Evolutionary conservation across 2,329 filamentous ascomycete species (phyloP).

Genomic region (Fusarium veterinarium): DNA sequence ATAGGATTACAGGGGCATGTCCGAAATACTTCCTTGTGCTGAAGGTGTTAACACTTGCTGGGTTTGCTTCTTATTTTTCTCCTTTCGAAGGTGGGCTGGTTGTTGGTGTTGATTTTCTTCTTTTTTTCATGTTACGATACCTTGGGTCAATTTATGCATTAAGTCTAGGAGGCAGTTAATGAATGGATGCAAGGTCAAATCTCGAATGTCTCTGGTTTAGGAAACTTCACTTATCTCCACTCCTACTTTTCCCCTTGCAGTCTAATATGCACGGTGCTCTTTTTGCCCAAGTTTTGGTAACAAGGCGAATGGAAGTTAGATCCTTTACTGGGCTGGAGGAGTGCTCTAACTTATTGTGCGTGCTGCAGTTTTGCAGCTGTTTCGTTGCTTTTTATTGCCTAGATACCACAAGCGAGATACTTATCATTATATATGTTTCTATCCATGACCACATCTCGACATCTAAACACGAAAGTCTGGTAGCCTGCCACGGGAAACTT

Average conservation of each 20-base stretch:
- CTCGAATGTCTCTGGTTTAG: slow-evolving; percentile 22
- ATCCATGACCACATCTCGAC: slow-evolving; percentile 9
- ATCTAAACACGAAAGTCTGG: neutral
- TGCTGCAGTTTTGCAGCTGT: slow-evolving; percentile 43
- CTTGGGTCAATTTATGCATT: slow-evolving; percentile 27
- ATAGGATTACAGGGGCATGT: slow-evolving; percentile 41
- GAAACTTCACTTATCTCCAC: slow-evolving; percentile 33
- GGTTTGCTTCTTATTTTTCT: slow-evolving; percentile 21
- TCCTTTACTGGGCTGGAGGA: slow-evolving; percentile 26
- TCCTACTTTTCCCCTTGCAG: slow-evolving; percentile 24
- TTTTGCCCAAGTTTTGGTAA: slow-evolving; percentile 1
- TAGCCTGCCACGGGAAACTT: neutral
- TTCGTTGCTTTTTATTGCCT: slow-evolving; percentile 44
- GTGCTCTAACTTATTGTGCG: slow-evolving; percentile 40
- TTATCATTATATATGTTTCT: slow-evolving; percentile 30
- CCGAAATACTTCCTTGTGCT: slow-evolving; percentile 23
- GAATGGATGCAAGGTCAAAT: slow-evolving; percentile 32
- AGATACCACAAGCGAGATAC: slow-evolving; percentile 45
- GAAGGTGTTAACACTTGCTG: slow-evolving; percentile 14
- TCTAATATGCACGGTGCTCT: slow-evolving; percentile 18
- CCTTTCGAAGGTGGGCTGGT: slow-evolving; percentile 22
- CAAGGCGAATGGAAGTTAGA: slow-evolving; percentile 21
- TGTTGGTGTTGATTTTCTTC: slow-evolving; percentile 2
- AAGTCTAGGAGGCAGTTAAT: slow-evolving; percentile 18
- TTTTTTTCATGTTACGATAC: slow-evolving; percentile 41